These are phyloP conservation scores for Funneliformis mosseae DNA, from an alignment of 192 early-diverging fungal genomes.

Conservation along the genomic window DNA sequence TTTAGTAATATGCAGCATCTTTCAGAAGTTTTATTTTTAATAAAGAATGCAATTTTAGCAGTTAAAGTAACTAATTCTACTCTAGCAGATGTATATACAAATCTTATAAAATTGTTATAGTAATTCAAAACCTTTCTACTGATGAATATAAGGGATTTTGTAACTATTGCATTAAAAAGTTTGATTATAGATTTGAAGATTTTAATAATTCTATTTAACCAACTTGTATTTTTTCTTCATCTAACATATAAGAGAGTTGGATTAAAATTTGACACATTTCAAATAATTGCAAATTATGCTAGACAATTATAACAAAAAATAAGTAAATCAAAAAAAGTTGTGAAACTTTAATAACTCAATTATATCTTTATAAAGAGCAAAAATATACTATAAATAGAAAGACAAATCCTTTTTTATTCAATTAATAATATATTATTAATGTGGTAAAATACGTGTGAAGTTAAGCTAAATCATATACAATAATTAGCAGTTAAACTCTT, in stretches of 20 bases:
- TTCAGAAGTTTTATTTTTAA: too few relatives aligned
- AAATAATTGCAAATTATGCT: neutral
- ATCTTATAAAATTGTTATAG: constrained; percentile 4
- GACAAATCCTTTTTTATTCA: neutral
- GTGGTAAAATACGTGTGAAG: too few relatives aligned
- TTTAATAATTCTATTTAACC: neutral
- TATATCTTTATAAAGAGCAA: neutral
- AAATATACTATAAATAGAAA: neutral
- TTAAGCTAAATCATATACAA: neutral
- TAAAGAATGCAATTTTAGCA: too few relatives aligned
- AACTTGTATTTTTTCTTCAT: constrained; percentile 3
- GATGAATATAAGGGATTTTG: constrained; percentile 6
- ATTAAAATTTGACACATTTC: neutral
- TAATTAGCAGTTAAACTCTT: too few relatives aligned
- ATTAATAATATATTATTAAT: too few relatives aligned
- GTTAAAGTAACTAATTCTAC: neutral
- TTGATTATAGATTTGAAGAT: neutral
- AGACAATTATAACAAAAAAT: neutral
- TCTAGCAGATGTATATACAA: neutral
- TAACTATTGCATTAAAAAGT: neutral
- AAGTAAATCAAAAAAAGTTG: neutral
- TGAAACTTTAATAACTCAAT: neutral
- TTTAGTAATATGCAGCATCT: too few relatives aligned
- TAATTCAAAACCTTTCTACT: neutral
- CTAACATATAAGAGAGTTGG: neutral